Base-by-base conservation (phyloP, 148 eudicot genomes). In the Chenopodium album region DNA sequence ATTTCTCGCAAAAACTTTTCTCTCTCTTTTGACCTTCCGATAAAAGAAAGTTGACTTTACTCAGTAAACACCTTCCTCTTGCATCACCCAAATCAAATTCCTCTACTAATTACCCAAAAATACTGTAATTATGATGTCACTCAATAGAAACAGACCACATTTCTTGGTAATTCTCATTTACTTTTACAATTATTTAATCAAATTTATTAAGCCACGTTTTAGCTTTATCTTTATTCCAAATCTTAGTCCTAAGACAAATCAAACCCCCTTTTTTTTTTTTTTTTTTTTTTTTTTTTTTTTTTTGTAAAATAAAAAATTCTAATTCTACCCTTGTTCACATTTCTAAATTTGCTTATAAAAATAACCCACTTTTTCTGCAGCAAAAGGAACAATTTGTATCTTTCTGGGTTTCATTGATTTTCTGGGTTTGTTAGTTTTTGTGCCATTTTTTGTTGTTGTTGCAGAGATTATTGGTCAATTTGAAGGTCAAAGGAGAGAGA, bases 401-500 rank as follows among this genome's bases (percentile, higher is more conserved):
- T 3, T 63, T n/a, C 29, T 46, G 47, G 13, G 70, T 60, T 10
- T 26, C 2, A 12, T 84, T 68, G 13, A 31, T 69, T 31, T 34
- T 77, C 68, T 77, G 81, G 81, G 86, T 63, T 80, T 52, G 63
- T 72, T 7, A 7, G 14, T 32, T 80, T 80, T 72, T 4, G n/a
- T 72, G 66, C 16, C 50, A 14, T 29, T 71, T 77, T 34, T 13
- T 41, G 3, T 73, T 68, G 26, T 76, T 50, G 73, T 69, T 84
- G 81, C 23, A 77, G 79, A 84, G 76, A 63, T 46, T 54, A 69
- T 79, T 67, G n/a, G 26, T 81, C 9, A 69, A 14, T 13, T 60
- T 60, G 56, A 54, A 41, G 77, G 32, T 82, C 73, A 77, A 78
- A 76, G 65, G 86, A 83, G 77, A 80, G 80, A 85, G 78, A 83